Conservation (phyloP, 345 rosid genomes). For the Eucalyptus leucophloia region DNA sequence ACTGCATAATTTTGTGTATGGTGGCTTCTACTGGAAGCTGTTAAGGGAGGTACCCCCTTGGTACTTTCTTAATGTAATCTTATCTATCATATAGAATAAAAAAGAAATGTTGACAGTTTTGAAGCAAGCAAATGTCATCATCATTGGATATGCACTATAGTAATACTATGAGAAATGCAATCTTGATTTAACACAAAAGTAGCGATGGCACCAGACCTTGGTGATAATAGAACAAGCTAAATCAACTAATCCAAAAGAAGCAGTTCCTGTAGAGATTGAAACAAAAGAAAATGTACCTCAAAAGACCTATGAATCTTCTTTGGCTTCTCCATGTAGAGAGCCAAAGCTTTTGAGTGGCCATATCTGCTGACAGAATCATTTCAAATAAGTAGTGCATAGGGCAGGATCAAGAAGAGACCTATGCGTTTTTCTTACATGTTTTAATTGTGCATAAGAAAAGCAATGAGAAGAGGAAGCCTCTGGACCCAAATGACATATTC, state of each 20-base stretch:
- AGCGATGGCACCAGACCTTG: neutral
- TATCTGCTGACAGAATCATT: conserved; percentile 9
- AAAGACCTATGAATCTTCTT: neutral
- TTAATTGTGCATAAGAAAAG: neutral
- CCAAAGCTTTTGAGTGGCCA: conserved; percentile 58
- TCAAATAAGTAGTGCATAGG: neutral
- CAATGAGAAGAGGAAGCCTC: neutral
- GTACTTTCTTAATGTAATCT: neutral
- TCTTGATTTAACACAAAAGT: neutral
- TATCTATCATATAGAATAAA: neutral
- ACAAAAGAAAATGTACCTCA: neutral
- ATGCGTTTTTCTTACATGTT: neutral
- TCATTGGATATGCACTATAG: neutral
- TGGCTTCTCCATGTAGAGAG: neutral
- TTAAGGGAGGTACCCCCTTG: neutral
- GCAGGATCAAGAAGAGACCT: neutral
- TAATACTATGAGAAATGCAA: neutral
- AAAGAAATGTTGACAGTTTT: neutral
- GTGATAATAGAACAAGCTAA: neutral
- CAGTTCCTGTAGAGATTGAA: neutral
- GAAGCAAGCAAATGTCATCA: neutral
- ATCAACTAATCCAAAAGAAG: neutral
- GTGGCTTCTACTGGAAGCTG: neutral
- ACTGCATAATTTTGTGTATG: neutral
- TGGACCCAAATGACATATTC: neutral